Evolutionary conservation across 1,284 basidiomycete genomes (phyloP).

Genomic region (Lignosus rhinocerotis): DNA sequence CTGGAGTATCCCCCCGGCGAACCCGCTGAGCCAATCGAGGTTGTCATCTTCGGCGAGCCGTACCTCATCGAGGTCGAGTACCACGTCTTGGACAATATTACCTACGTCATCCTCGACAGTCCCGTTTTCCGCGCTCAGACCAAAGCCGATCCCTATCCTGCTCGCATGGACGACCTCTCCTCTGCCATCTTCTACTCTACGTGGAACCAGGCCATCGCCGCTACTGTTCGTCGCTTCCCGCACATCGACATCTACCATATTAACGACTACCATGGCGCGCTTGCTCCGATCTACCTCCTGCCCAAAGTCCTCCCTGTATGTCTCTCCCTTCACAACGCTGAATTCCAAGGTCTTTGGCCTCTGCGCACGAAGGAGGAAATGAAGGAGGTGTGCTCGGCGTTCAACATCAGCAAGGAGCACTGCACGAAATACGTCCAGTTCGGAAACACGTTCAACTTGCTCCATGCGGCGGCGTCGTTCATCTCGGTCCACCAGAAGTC

Average conservation of each 20-base stretch:
- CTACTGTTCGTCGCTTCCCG: constrained; percentile 81
- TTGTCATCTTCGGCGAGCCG: constrained; percentile 92
- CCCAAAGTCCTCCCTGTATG: constrained; percentile 88
- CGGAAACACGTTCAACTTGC: constrained; percentile 93
- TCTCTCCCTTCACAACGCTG: constrained; percentile 92
- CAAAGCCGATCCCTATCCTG: constrained; percentile 90
- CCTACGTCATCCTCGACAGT: constrained; percentile 88
- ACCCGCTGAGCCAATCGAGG: constrained; percentile 88
- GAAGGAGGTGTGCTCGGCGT: constrained; percentile 95
- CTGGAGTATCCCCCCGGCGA: constrained; percentile 90
- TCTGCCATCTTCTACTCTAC: constrained; percentile 97
- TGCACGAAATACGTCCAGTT: constrained; percentile 96
- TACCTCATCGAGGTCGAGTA: constrained; percentile 94
- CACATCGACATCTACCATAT: constrained; percentile 88
- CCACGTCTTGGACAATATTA: constrained; percentile 90
- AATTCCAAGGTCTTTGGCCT: constrained; percentile 95
- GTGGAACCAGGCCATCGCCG: constrained; percentile 94
- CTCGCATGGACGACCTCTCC: constrained; percentile 93
- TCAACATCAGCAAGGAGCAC: constrained; percentile 93
- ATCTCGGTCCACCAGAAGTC: constrained; percentile 92
- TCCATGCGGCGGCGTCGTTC: constrained; percentile 89
- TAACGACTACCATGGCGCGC: constrained; percentile 91
- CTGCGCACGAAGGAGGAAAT: constrained; percentile 94
- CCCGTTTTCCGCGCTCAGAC: constrained; percentile 95
- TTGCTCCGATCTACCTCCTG: constrained; percentile 86